Evolutionary conservation across 2,329 filamentous ascomycete genomes (phyloP), one percentile per base, ranked within the genome.

Genomic region (Didymella segeticola): DNA sequence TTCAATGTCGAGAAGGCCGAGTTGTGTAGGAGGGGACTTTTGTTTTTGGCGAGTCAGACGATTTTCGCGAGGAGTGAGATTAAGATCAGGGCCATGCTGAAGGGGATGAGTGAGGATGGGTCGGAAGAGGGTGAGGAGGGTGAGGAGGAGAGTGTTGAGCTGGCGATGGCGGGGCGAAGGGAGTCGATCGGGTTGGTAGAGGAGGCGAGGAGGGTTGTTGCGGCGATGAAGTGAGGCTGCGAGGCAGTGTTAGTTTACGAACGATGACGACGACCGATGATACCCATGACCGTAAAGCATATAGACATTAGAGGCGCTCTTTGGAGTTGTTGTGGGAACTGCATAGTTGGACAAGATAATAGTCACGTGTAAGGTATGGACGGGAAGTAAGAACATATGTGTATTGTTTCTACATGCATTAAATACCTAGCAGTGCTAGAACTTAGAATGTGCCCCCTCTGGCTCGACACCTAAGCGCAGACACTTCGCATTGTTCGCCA

Each of bases 11-110:
- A 47, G 8, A 59, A 57, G 27, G 34, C 29, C 1, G 51, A 60
- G 10, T 50, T 72, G 27, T 43, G 52, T 23, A 56, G 42, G 22
- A 52, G 60, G 25, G 59, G 62, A 5, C 53, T 72, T 27, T 51
- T 70, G 31, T 49, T 67, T 23, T 34, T 72, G 19, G 67, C 66
- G 1, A 66, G 68, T 8, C 68, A 71, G 47, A 66, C 71, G 17
- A 42, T 72, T 34, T 62, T 69, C 42, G 66, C 62, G 23, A 63
- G 67, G 50, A 67, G 58, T 22, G 66, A 71, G 47, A 57, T 68
- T 7, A 52, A 61, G 46, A 58, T 71, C 29, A 60, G 61, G 26
- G 57, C 54, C 2, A 53, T 67, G 52, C 26, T 70, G 36, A 53
- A 46, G 22, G 57, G 59, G 4, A 53, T 67, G 20, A 31, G 51